Evolutionary conservation across 768 basidiomycete genomes (phyloP), one percentile per base, ranked within the genome.

Genomic region (Tricholoma terreum): DNA sequence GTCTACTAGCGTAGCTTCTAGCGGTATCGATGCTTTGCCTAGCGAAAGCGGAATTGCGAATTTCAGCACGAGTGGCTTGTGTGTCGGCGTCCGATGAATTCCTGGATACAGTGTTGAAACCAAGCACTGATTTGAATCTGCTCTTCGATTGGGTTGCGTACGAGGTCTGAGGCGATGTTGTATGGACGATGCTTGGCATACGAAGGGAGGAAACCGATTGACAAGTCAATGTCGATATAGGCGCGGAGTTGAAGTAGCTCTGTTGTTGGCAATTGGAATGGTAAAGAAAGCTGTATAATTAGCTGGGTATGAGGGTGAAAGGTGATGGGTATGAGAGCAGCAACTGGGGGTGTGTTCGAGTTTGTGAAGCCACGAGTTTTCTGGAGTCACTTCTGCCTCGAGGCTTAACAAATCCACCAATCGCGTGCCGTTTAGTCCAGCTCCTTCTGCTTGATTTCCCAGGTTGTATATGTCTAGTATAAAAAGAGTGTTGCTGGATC

Each of bases 101-200:
- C 67, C 73, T 75, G 51, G 73, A 73, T 48, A 70, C 56, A 54
- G 74, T 56, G 64, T 60, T 59, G 38, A 82, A 73, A 51, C 80
- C 80, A 52, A 83, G 73, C 43, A 80, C 80, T 27, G 77, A 68
- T 65, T 75, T 77, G 68, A 83, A 74, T 65, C 74, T 77, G 71
- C 76, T 76, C 75, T 74, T 79, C 54, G 73, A 68, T 33, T 72
- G 63, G 46, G 57, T 19, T 56, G 42, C 42, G 57, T 63, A 59
- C 56, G 63, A 58, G 30, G 50, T 58, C 30, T 48, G 56, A 40
- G 61, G 55, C n/a, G 64, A 58, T 55, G 46, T 45, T 19, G 61
- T 22, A 52, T 35, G 60, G 34, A 63, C 61, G 33, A 50, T 38
- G 22, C 50, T 59, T 53, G 52, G 51, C 55, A 59, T 53, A 50